Base-by-base conservation (phyloP, 169 alveolate genomes). In the Blepharisma undulans region DNA sequence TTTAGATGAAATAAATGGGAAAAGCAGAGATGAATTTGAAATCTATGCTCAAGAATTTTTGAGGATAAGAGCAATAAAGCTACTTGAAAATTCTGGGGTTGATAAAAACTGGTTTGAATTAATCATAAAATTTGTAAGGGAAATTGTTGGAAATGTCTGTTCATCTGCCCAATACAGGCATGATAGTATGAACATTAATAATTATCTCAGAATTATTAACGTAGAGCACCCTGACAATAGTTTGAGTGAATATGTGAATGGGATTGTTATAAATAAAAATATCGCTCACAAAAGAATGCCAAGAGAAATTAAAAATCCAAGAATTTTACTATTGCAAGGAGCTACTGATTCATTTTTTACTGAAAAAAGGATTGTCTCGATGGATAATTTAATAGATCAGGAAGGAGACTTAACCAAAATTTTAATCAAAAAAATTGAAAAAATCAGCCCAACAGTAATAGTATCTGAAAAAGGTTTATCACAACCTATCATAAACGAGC, bases 211-310 rank as follows among this genome's bases (percentile, higher is more conserved):
- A 79, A 91, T 94, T 21, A 91, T 92, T 66, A 76, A 89, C 7
- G 85, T 94, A 19, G 25, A 21, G 8, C 5, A 29, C n/a, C 18
- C 72, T 29, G 91, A 29, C 27, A 36, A 71, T 61, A 36, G 29
- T 36, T n/a, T 25, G 66, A 61, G 72, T 19, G 72, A 33, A 32
- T 78, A n/a, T 32, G 30, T 94, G 81, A 90, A 91, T 76, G 96
- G 96, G 0, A 87, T 94, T 22, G 96, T 90, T 8, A 25, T 94
- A 27, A 94, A 92, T 29, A 92, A 91, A 76, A 84, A 90, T 76
- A 48, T 94, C 8, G 95, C 95, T n/a, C 90, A 91, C 74, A 92
- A 91, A 76, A 92, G 95, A 77, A 90, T 92, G 93, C 72, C 21
- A 8, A 21, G 34, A 8, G 60, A 77, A 16, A 81, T 82, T 21